Conservation (phyloP, 1,139 yeast genomes). For the Candida sp. region DNA sequence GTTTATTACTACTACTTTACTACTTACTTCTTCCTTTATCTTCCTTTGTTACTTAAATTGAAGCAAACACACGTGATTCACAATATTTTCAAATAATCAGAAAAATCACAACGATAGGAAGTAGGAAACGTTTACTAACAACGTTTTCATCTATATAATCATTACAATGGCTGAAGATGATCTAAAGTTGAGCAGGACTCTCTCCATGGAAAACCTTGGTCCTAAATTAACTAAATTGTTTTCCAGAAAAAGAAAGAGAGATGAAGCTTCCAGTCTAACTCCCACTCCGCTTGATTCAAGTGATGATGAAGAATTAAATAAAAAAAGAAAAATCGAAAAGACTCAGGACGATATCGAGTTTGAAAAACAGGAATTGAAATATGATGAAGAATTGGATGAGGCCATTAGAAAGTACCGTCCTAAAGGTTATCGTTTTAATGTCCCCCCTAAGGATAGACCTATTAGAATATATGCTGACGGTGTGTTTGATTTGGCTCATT, state of each 20-base stretch:
- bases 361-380: constrained; percentile 48
- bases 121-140: no score
- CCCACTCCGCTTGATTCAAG: constrained; percentile 10
- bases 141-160: no score
- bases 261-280: constrained; percentile 10
- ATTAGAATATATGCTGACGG: constrained; percentile 96
- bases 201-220: constrained; percentile 42
- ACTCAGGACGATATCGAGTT: constrained; percentile 35
- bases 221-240: constrained; percentile 38
- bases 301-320: constrained; percentile 10
- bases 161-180: constrained; percentile 3
- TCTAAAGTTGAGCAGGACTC: constrained; percentile 24
- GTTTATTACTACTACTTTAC: no score
- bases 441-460: constrained; percentile 85
- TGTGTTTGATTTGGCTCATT: constrained; percentile 91
- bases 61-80: no score
- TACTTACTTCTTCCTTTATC: no score
- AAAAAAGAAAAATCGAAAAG: constrained; percentile 22
- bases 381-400: constrained; percentile 60
- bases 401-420: constrained; percentile 71
- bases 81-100: no score
- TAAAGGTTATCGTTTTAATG: constrained; percentile 62
- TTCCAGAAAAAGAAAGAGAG: constrained; percentile 30
- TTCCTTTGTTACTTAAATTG: no score
- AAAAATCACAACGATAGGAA: no score